Percentiles rank a stretch among this genome's conserved stretches.
These are phyloP conservation scores for Penicillium sp. DNA, from an alignment of 2,329 filamentous ascomycete species.

Conservation along the genomic window DNA sequence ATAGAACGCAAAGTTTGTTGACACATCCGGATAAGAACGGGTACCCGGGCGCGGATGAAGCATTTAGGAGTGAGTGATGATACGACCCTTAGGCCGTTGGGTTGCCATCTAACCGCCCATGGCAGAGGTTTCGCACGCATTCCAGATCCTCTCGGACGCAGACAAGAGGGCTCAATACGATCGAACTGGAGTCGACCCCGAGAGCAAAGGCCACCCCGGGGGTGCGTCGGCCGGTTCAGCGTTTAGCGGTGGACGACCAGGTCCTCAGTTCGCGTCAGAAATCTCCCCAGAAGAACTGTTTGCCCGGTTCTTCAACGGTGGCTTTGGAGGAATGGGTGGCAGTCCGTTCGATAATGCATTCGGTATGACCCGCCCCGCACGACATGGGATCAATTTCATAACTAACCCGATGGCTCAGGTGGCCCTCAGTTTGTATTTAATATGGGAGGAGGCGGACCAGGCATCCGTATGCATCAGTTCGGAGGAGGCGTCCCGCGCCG, in stretches of 20 bases:
- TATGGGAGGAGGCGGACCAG: conserved; percentile 82
- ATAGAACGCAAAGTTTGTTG: conserved; percentile 85
- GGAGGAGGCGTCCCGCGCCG: conserved; percentile 72
- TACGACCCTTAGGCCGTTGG: background rate
- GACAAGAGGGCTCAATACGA: conserved; percentile 91
- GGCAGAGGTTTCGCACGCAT: conserved; percentile 80
- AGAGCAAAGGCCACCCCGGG: conserved; percentile 68
- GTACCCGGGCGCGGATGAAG: conserved; percentile 90
- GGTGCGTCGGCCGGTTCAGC: conserved; percentile 40
- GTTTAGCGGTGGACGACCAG: conserved; percentile 49
- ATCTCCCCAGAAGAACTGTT: conserved; percentile 97
- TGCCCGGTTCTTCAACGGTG: conserved; percentile 89
- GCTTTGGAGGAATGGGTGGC: conserved; percentile 48
- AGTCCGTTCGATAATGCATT: conserved; percentile 55
- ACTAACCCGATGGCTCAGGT: conserved; percentile 31
- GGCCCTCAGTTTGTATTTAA: conserved; percentile 94
- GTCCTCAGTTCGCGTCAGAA: conserved; percentile 76
- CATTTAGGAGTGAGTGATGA: conserved; percentile 72
- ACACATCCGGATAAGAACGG: conserved; percentile 99
- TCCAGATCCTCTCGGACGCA: conserved; percentile 85
- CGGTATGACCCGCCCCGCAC: conserved; percentile 46
- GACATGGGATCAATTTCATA: background rate
- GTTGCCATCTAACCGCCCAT: background rate
- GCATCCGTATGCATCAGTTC: conserved; percentile 92
- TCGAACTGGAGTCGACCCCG: conserved; percentile 84